A percentile compares a stretch with the other conserved stretches of the same genome.
Evolutionary conservation across 805 yeast genomes (phyloP).

Genomic region (Spencermartinsiella europaea): DNA sequence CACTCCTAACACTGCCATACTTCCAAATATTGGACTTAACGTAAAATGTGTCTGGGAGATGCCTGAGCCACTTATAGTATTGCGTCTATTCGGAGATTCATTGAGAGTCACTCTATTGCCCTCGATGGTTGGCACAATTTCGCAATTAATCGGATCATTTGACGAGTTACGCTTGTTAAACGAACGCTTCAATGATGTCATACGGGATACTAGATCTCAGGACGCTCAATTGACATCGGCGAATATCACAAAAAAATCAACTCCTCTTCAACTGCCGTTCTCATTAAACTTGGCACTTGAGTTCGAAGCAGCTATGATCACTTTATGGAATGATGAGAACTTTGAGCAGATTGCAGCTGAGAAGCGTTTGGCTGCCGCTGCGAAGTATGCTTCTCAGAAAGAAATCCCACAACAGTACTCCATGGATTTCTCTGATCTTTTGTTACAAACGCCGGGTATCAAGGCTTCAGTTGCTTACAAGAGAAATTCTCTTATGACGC

Average conservation of each 20-base stretch:
- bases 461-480: constrained; percentile 51
- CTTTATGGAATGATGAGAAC: constrained; percentile 21
- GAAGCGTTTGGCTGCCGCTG: constrained; percentile 1
- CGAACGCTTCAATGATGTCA: not conserved
- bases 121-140: constrained; percentile 35
- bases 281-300: constrained; percentile 16
- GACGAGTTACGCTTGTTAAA: not conserved
- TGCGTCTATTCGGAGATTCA: constrained; percentile 24
- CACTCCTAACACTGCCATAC: constrained; percentile 23
- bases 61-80: not conserved
- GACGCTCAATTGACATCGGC: not conserved
- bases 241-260: not conserved
- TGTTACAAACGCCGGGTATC: constrained; percentile 72
- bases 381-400: not conserved
- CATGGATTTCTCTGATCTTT: constrained; percentile 32
- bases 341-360: constrained; percentile 11
- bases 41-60: constrained; percentile 2
- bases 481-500: constrained; percentile 7
- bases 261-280: constrained; percentile 17
- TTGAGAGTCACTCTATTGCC: constrained; percentile 25
- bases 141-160: not conserved
- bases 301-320: constrained; percentile 26
- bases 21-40: constrained; percentile 26
- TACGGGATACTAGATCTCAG: not conserved
- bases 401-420: not conserved